Evolutionary conservation across 805 yeast species (phyloP), one percentile per base, ranked within the genome.

Genomic region (Metschnikowia reukaufii): DNA sequence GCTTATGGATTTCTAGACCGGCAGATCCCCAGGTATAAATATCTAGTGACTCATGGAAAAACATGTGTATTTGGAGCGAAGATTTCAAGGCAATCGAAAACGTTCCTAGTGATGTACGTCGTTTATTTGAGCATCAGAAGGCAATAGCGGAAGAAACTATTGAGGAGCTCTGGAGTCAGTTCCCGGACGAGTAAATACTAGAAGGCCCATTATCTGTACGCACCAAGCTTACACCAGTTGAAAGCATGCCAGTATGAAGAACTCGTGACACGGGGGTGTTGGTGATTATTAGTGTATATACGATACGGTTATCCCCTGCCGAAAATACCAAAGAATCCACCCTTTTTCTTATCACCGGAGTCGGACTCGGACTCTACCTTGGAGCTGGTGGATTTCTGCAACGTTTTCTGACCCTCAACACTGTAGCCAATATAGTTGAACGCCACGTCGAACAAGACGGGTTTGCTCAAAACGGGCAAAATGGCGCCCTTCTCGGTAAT

Each of bases 401-500:
- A 57, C 12, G 52, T 45, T 21, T 49, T 20, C 15, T 50, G 48
- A 29, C 46, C 47, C 25, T 58, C 58, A 9, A 62, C 68, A 33
- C 68, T 71, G 58, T 82, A 83, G 30, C 75, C 73, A 44, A 91
- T 77, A 60, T 87, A 90, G 63, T 90, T 91, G 72, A 75, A 91
- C 0, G 96, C 98, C 54, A 88, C 73, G 63, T 92, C 99, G 59
- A 89, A 94, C 59, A 91, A 77, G 8, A 90, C 96, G 0, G 99
- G 97, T 66, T 94, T 92, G 47, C 84, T 79, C 44, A 82, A 76
- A 1, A 87, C 80, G 0, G 95, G 86, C 52, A 68, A 70, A 34
- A 89, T 49, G 15, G 31, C 41, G 15, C 63, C 59, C 6, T 50
- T 33, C 17, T 44, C 36, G 17, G 52, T 59, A 9, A 69, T 52